Base-by-base conservation (phyloP, 2,329 filamentous ascomycete genomes). In the Aspergillus tamarii region DNA sequence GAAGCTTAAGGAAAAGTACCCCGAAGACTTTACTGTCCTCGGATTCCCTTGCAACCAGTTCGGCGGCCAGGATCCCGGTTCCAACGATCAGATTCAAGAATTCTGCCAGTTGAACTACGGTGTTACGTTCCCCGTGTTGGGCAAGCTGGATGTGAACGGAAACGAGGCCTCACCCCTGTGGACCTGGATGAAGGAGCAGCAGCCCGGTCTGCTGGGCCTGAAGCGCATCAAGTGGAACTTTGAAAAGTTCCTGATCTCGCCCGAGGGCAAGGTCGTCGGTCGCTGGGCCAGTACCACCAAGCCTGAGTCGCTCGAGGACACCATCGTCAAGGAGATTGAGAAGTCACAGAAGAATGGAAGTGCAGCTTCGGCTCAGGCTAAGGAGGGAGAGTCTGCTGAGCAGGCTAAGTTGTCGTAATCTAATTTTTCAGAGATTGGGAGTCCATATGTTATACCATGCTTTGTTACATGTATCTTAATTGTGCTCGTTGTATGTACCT, bases 41-140 rank as follows among this genome's bases (percentile, higher is more conserved):
- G 95, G 94, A 73, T 98, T 99, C 83, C 95, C 95, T 63, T 98
- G 94, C 89, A 99, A 98, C 86, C 95, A 99, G 82, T 99, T 99
- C 81, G 92, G 89, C 74, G 81, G 82, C 70, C 95, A 99, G 82
- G 95, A 98, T 77, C 94, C 94, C 34, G 93, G 92, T 73, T 85
- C 83, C 78, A 86, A 93, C 78, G 91, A 93, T 64, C 88, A 93
- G 61, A 94, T 94, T 79, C 90, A 93, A 81, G 82, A 82, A 70
- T 94, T 93, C 83, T 98, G 94, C 86, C 91, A 93, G 83, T 65
- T 95, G 79, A 98, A 97, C 86, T 97, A 97, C 80, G 92, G 94
- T 78, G 93, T 97, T 69, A 89, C 84, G 57, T 98, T 98, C 85
- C 93, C 94, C 70, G 88, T 98, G 69, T 84, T 98, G 74, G 89